Conservation (phyloP, 108 stramenopile genomes). For the Fistulifera solaris region DNA sequence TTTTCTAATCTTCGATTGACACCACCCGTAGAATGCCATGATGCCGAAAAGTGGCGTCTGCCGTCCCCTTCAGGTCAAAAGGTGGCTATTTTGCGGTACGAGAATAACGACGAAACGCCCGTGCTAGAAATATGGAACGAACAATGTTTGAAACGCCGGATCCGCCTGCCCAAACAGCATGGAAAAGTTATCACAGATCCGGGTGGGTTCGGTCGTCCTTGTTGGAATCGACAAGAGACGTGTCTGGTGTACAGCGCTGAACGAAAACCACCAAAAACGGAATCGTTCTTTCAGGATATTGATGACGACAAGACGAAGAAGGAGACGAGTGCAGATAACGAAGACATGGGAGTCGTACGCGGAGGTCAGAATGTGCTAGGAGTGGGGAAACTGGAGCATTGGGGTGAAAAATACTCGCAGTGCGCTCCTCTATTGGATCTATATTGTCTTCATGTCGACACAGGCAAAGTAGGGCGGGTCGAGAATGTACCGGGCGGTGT, state of each 20-base stretch:
- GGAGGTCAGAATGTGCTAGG: constrained; percentile 60
- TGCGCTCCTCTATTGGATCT: constrained; percentile 47
- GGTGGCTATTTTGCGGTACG: constrained; percentile 50
- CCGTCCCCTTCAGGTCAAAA: constrained; percentile 60
- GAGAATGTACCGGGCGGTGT: constrained; percentile 44
- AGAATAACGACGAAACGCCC: constrained; percentile 29
- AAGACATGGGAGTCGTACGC: constrained; percentile 19
- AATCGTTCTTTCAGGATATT: constrained; percentile 23
- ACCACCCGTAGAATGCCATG: constrained; percentile 48
- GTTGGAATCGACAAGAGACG: constrained; percentile 54
- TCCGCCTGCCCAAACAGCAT: constrained; percentile 34
- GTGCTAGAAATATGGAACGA: constrained; percentile 61
- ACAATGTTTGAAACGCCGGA: constrained; percentile 36
- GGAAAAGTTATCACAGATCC: constrained; percentile 52
- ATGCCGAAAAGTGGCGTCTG: constrained; percentile 42
- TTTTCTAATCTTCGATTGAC: background rate
- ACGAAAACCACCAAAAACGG: constrained; percentile 36
- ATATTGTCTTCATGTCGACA: constrained; percentile 41
- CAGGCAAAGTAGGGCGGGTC: constrained; percentile 43
- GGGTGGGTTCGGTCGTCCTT: constrained; percentile 55
- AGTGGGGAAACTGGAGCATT: constrained; percentile 51
- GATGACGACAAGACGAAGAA: constrained; percentile 6
- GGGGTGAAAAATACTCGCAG: constrained; percentile 62
- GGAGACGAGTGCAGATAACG: no score
- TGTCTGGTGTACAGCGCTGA: constrained; percentile 59